Conservation (phyloP, 495 filamentous ascomycete genomes). For the Usnea hakonensis region DNA sequence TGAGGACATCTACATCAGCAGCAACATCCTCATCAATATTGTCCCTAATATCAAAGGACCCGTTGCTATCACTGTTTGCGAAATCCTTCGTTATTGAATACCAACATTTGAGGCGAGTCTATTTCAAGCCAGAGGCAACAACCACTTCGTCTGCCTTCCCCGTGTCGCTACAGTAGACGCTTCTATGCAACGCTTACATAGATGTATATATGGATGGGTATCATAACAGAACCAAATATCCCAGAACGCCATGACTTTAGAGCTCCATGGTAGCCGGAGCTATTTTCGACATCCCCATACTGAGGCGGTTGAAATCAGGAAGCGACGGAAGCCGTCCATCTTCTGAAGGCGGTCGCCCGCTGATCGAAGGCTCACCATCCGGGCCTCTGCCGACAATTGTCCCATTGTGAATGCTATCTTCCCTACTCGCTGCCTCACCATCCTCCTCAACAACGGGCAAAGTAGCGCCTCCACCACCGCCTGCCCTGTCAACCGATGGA, state of each 20-base stretch:
- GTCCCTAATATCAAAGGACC: no score
- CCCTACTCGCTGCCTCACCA: constrained; percentile 64
- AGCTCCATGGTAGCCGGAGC: constrained; percentile 7
- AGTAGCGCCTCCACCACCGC: constrained; percentile 51
- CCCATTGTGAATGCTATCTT: constrained; percentile 22
- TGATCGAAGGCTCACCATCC: constrained; percentile 36
- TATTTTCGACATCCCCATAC: constrained; percentile 12
- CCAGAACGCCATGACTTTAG: constrained; percentile 16
- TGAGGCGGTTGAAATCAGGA: constrained; percentile 20
- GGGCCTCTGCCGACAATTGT: constrained; percentile 16
- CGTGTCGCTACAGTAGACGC: not conserved
- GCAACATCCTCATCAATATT: not conserved
- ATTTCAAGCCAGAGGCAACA: not conserved
- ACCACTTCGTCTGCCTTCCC: not conserved
- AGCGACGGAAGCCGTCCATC: constrained; percentile 30
- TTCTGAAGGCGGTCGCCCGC: constrained; percentile 30
- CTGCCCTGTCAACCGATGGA: constrained; percentile 46
- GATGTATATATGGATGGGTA: constrained; percentile 14
- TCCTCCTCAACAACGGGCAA: constrained; percentile 93
- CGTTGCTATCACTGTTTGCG: not conserved
- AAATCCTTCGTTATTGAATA: not conserved
- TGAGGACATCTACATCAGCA: not conserved
- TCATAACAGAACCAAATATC: constrained; percentile 8
- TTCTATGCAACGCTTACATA: constrained; percentile 11
- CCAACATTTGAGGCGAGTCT: not conserved